Conservation (phyloP, 495 filamentous ascomycete genomes). For the Staphylotrichum tortipilum region DNA sequence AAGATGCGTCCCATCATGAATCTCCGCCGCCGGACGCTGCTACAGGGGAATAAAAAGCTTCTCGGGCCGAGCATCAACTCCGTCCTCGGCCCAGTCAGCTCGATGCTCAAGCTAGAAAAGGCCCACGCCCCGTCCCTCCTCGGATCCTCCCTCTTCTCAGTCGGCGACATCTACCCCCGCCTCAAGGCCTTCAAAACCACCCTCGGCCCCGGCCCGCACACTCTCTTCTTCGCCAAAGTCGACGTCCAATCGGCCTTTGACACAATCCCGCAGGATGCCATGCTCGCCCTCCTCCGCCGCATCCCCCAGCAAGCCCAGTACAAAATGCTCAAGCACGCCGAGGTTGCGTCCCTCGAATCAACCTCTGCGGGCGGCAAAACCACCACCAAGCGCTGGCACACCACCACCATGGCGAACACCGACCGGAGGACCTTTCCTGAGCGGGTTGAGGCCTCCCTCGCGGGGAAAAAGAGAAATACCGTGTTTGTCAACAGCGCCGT, state of each 20-base stretch:
- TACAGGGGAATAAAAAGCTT: constrained; percentile 43
- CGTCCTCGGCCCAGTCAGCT: constrained; percentile 63
- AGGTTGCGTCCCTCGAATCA: constrained; percentile 47
- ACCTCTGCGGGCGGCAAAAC: constrained; percentile 12
- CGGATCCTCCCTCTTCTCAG: constrained; percentile 69
- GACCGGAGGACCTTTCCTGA: constrained; percentile 49
- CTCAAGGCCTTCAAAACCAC: constrained; percentile 58
- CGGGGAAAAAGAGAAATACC: constrained; percentile 48
- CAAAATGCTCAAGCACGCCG: constrained; percentile 62
- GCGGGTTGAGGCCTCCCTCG: constrained; percentile 41
- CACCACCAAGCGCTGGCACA: constrained; percentile 51
- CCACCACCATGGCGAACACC: constrained; percentile 44
- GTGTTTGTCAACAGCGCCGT: constrained; percentile 63
- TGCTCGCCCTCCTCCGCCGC: constrained; percentile 57
- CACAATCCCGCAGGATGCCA: constrained; percentile 73
- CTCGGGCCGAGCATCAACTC: constrained; percentile 75
- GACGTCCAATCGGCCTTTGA: constrained; percentile 93
- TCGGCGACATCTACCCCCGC: constrained; percentile 71
- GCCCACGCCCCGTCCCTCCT: constrained; percentile 29
- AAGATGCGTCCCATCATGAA: constrained; percentile 78
- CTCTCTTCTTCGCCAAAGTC: constrained; percentile 74
- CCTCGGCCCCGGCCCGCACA: constrained; percentile 21
- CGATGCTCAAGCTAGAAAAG: constrained; percentile 71
- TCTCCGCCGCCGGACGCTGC: constrained; percentile 53
- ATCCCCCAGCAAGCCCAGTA: constrained; percentile 62